These are phyloP conservation scores for Rhynchospora pubera DNA, from an alignment of 176 grass and related monocot species.

Conservation along the genomic window DNA sequence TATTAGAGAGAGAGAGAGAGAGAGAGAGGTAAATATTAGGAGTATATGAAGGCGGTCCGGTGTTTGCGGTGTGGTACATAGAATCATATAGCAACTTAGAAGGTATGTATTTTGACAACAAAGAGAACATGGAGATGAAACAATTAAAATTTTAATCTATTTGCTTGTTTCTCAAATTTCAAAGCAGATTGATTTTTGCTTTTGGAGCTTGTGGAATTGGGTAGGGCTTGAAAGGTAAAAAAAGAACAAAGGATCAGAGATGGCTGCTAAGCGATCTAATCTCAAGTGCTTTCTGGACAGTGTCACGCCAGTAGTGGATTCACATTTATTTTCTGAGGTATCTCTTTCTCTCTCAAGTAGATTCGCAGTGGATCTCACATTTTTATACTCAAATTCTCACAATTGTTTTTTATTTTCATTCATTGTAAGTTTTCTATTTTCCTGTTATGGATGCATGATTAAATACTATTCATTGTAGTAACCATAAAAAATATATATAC, in stretches of 20 bases:
- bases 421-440: neutral
- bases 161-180: conserved; percentile 4
- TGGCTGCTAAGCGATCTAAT: conserved; percentile 34
- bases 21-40: no score
- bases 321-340: conserved; percentile 55
- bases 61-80: neutral
- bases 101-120: neutral
- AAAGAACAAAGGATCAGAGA: conserved; percentile 12
- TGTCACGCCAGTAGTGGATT: conserved; percentile 52
- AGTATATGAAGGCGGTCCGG: neutral
- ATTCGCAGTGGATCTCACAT: neutral
- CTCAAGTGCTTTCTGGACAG: conserved; percentile 67
- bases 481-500: neutral
- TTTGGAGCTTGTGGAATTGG: neutral
- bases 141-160: neutral
- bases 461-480: neutral
- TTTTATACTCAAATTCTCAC: neutral
- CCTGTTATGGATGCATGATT: neutral
- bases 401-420: neutral
- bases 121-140: neutral
- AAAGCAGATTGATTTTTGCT: neutral
- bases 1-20: neutral
- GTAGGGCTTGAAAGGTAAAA: neutral
- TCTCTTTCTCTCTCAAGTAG: neutral
- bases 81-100: neutral